Evolutionary conservation across 139 green algal species (phyloP).

Genomic region (Zygnema circumcarinatum): DNA sequence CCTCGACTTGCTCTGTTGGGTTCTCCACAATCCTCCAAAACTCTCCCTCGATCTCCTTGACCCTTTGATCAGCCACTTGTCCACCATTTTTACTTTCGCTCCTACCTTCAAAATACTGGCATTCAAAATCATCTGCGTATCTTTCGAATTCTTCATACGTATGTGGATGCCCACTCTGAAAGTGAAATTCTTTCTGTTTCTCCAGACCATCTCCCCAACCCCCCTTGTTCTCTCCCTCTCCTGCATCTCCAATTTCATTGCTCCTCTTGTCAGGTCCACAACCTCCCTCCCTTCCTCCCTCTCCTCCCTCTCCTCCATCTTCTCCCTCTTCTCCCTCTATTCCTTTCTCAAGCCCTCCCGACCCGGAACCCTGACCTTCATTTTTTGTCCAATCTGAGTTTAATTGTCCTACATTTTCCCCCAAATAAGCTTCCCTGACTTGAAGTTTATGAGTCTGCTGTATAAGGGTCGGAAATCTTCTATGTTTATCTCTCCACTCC

Average conservation of each 20-base stretch:
- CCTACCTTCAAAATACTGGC: constrained; percentile 6
- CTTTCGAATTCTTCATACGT: constrained; percentile 6
- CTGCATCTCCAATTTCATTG: not conserved
- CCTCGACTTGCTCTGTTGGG: constrained; percentile 33
- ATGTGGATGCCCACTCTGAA: not conserved
- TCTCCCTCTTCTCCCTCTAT: not conserved
- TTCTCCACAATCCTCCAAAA: constrained; percentile 33
- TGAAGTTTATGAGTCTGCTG: constrained; percentile 23
- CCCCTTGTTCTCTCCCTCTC: not conserved
- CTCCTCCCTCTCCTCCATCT: not conserved
- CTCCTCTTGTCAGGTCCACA: no score
- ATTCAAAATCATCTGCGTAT: constrained; percentile 22
- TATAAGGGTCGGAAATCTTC: constrained; percentile 11
- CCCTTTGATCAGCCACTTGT: not conserved
- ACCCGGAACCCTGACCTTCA: no score
- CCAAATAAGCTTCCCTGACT: not conserved
- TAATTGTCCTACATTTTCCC: not conserved
- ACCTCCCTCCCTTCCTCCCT: not conserved
- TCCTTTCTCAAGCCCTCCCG: not conserved
- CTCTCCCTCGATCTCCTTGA: constrained; percentile 28
- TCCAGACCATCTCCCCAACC: no score
- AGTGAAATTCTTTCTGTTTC: not conserved
- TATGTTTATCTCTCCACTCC: not conserved
- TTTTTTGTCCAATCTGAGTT: not conserved
- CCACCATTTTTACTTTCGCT: not conserved